A percentile compares a stretch with the other conserved stretches of the same genome.
phyloP scores from a whole-genome alignment of 2,329 filamentous ascomycete species.

The Chrysoporthe puriensis region DNA sequence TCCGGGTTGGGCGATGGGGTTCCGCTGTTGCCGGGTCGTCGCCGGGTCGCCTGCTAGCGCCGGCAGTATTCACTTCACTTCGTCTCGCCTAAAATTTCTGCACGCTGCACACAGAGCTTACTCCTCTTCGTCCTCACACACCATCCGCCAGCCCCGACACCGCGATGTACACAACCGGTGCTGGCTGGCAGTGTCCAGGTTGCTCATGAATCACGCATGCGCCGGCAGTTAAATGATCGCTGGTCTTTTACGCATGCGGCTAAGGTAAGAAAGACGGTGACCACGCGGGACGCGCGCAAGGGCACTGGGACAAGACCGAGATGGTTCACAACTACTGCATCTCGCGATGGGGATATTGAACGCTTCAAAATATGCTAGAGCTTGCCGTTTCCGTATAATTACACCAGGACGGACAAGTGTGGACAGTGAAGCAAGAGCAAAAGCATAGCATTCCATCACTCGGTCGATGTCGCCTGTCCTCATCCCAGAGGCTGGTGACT shows the following conservation, averaged over 20 bases:
- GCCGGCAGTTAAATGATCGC: constrained; percentile 1
- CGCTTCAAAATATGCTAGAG: constrained; percentile 68
- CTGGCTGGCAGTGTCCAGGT: background rate
- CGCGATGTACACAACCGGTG: background rate
- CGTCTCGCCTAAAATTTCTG: constrained; percentile 22
- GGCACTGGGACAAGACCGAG: background rate
- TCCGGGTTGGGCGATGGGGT: background rate
- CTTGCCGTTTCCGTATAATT: constrained; percentile 58
- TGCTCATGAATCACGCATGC: background rate
- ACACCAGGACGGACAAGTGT: constrained; percentile 65
- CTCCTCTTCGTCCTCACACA: no score
- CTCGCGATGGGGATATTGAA: constrained; percentile 9
- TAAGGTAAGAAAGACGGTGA: background rate
- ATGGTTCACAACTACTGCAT: background rate
- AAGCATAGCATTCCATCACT: constrained; percentile 40
- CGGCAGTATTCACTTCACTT: background rate
- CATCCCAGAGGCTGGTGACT: constrained; percentile 33
- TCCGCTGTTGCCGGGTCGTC: no score
- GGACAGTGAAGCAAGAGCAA: constrained; percentile 70
- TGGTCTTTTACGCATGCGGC: background rate
- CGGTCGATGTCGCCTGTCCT: constrained; percentile 40
- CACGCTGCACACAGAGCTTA: background rate
- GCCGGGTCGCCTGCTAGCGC: background rate
- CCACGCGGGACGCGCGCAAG: background rate
- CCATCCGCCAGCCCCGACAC: constrained; percentile 1